Base-by-base conservation (phyloP, 2,329 filamentous ascomycete genomes). In the Verticillium alfalfae region DNA sequence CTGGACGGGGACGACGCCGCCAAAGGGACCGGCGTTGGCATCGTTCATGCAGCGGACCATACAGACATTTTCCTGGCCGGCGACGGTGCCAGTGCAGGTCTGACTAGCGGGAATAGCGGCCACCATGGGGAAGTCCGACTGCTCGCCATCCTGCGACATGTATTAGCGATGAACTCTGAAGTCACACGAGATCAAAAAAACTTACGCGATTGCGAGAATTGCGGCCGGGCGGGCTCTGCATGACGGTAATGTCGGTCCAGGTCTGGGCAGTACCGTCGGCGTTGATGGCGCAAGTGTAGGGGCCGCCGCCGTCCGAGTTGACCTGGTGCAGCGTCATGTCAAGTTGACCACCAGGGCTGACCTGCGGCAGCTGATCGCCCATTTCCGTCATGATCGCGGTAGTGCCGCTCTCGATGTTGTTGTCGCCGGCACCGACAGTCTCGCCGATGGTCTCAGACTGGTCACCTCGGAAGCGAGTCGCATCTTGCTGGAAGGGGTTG, bases 401-500 rank as follows among this genome's bases (percentile, higher is more conserved):
- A 60, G 85, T 88, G 65, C 84, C 85, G 34, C 78, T 68, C 71
- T 87, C 78, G 66, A 86, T 68, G 60, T 84, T 72, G 76, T 88
- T 88, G 73, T 74, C 72, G 61, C 86, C 86, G 61, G 70, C 79
- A 26, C 73, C 80, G 60, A 87, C 70, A 16, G 86, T 88, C 78
- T 87, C 81, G 64, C 86, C 84, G 66, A 85, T 78, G 26, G 79
- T 79, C 41, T 79, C 79, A 13, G 79, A 81, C 15, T 78, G 71
- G 55, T 74, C 75, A 41, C 83, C 84, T 58, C 76, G 75, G 81
- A 89, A 89, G 63, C 84, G 83, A 58, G 86, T 89, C 56, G 80
- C 79, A 66, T 89, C 87, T 64, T 82, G 80, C 75, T 89, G 86
- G 78, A 88, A 88, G 57, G 86, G 86, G 55, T 79, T 74, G 64